phyloP scores from a whole-genome alignment of 805 yeast species.

The Myxozyma mucilagina region DNA sequence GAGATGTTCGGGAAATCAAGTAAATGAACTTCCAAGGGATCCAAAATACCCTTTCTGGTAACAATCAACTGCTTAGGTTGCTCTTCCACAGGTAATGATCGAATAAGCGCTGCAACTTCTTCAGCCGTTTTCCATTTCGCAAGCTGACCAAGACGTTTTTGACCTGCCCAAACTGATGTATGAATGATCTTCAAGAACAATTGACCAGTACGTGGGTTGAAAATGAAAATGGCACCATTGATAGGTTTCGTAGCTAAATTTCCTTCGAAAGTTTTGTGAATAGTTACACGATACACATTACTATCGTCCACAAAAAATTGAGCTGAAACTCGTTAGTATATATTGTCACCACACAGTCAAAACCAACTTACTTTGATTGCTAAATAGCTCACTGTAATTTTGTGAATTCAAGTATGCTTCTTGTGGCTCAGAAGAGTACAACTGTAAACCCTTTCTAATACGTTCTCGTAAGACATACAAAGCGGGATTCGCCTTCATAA shows the following conservation, averaged over 20 bases:
- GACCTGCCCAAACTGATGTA: slow-evolving; percentile 96
- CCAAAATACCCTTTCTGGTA: slow-evolving; percentile 85
- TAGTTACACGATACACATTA: slow-evolving; percentile 88
- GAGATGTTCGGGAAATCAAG: slow-evolving; percentile 91
- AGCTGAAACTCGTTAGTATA: slow-evolving; percentile 31
- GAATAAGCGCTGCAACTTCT: slow-evolving; percentile 86
- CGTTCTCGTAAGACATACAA: slow-evolving; percentile 88
- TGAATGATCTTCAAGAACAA: slow-evolving; percentile 85
- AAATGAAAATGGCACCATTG: slow-evolving; percentile 87
- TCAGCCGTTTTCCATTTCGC: slow-evolving; percentile 99
- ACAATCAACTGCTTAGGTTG: slow-evolving; percentile 92
- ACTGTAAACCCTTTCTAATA: slow-evolving; percentile 87
- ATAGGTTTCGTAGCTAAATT: slow-evolving; percentile 88
- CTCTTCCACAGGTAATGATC: slow-evolving; percentile 88
- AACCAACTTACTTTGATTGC: slow-evolving; percentile 53
- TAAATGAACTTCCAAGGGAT: slow-evolving; percentile 96
- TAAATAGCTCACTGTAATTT: slow-evolving; percentile 87
- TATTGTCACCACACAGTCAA: background rate
- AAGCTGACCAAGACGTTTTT: slow-evolving; percentile 85
- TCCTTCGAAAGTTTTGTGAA: slow-evolving; percentile 90
- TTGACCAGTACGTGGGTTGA: slow-evolving; percentile 91
- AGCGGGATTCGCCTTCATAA: slow-evolving; percentile 94
- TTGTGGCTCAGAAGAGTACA: slow-evolving; percentile 90
- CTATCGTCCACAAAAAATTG: slow-evolving; percentile 91
- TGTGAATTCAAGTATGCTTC: slow-evolving; percentile 86